Percentiles rank a stretch among this genome's conserved stretches.
Conservation (phyloP, 805 yeast species). For the Teunomyces tritomae region DNA sequence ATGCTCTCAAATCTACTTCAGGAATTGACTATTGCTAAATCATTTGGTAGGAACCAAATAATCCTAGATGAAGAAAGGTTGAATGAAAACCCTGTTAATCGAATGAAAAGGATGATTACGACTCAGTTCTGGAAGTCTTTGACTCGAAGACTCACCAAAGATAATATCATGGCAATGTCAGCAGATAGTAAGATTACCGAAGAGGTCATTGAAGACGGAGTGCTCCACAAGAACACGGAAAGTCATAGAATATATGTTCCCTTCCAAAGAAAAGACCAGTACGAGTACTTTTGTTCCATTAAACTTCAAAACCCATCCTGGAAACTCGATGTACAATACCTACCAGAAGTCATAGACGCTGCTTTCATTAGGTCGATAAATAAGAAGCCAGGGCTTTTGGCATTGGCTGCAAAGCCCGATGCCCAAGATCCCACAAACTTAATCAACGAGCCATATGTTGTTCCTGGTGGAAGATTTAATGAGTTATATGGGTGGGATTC, state of each 20-base stretch:
- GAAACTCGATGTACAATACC: conserved; percentile 67
- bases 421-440: conserved; percentile 51
- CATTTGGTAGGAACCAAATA: conserved; percentile 75
- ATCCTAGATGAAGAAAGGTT: conserved; percentile 79
- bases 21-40: conserved; percentile 82
- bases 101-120: conserved; percentile 69
- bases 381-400: conserved; percentile 79
- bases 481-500: conserved; percentile 99
- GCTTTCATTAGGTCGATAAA: conserved; percentile 75
- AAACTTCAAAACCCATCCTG: conserved; percentile 54
- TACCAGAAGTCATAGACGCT: conserved; percentile 74
- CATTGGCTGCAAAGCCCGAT: conserved; percentile 68
- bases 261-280: conserved; percentile 64
- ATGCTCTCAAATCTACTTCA: conserved; percentile 84
- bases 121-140: conserved; percentile 78
- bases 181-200: conserved; percentile 72
- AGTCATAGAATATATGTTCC: conserved; percentile 82
- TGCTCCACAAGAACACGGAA: conserved; percentile 40
- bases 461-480: conserved; percentile 96
- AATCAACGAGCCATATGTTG: conserved; percentile 80
- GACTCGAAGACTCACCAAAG: conserved; percentile 66
- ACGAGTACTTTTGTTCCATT: conserved; percentile 58
- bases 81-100: conserved; percentile 81
- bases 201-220: conserved; percentile 33
- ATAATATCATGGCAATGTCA: conserved; percentile 67